Conservation (phyloP, 176 grass and related monocot genomes). For the Rhipidocladum racemiflorum region DNA sequence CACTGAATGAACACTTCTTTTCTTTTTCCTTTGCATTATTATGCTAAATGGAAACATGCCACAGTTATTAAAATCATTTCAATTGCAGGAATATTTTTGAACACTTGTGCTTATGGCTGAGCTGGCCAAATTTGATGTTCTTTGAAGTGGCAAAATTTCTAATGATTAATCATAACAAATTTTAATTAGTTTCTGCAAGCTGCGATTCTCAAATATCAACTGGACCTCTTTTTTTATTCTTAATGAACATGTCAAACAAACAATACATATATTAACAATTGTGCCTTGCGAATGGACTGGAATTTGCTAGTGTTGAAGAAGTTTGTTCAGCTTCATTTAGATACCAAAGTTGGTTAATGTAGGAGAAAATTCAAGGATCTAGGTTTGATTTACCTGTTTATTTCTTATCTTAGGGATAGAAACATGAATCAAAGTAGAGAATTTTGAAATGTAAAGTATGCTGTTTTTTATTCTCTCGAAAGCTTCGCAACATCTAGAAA, state of each 20-base stretch:
- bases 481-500: neutral
- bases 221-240: neutral
- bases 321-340: slow-evolving; percentile 1
- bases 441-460: neutral
- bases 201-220: neutral
- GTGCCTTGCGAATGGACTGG: neutral
- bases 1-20: neutral
- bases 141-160: slow-evolving; percentile 12
- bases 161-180: neutral
- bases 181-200: neutral
- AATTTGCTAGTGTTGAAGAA: neutral
- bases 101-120: neutral
- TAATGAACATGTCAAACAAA: neutral
- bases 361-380: neutral
- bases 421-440: neutral
- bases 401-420: neutral
- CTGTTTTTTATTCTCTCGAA: neutral
- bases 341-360: neutral
- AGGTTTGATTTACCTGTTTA: neutral
- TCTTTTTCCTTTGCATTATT: slow-evolving; percentile 19
- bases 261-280: neutral
- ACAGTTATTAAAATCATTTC: neutral
- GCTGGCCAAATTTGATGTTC: neutral
- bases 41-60: neutral
- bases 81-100: slow-evolving; percentile 7